Conservation (phyloP, 352 stramenopile genomes). For the Vaucheria bursata region DNA sequence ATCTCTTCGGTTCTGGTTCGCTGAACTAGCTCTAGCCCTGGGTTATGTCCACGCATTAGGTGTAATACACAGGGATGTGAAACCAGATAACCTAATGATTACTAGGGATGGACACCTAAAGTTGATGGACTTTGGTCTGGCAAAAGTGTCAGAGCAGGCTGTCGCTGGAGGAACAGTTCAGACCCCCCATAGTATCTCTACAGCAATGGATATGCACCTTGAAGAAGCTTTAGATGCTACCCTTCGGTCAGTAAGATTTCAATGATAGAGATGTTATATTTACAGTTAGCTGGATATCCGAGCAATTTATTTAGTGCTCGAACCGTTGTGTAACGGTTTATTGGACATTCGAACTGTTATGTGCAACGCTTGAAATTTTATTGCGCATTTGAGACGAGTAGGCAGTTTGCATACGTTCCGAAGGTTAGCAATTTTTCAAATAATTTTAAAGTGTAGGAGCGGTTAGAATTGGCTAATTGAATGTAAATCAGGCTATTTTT, state of each 20-base stretch:
- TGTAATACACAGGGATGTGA: constrained; percentile 91
- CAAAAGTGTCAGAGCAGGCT: constrained; percentile 5
- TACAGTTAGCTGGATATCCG: no score
- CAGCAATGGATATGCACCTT: neutral
- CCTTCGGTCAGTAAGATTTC: neutral
- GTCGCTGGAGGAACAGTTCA: neutral
- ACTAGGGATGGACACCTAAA: constrained; percentile 70
- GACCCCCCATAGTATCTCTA: neutral
- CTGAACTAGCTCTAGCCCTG: constrained; percentile 69
- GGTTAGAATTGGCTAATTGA: no score
- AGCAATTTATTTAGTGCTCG: no score
- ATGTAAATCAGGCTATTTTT: no score
- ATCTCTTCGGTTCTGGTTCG: constrained; percentile 5
- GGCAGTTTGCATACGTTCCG: no score
- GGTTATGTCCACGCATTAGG: constrained; percentile 86
- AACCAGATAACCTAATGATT: constrained; percentile 68
- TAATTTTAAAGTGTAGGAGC: no score
- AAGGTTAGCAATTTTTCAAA: no score
- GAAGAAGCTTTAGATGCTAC: neutral
- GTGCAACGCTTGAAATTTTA: no score
- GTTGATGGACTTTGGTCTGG: constrained; percentile 70
- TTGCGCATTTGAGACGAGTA: no score
- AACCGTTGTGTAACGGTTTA: no score
- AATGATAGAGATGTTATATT: no score
- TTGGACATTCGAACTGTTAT: no score